Evolutionary conservation across 2,329 filamentous ascomycete genomes (phyloP), one percentile per base, ranked within the genome.

Genomic region (Cladosporium sp.): DNA sequence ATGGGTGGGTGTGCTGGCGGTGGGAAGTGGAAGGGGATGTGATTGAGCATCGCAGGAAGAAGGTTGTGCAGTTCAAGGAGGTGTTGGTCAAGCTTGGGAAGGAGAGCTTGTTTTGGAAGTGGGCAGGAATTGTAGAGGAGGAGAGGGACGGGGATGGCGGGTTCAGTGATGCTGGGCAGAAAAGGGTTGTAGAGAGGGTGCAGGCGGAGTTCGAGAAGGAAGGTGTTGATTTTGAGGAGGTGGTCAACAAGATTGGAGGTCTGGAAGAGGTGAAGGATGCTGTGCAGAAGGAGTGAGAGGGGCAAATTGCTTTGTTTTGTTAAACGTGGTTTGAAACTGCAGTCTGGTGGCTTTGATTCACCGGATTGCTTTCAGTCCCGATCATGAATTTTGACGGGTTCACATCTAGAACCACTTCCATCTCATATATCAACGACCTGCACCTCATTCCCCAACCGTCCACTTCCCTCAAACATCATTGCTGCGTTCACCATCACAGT

Each of bases 81-180:
- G 85, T 85, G 19, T 79, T 97, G 64, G 80, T 83, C 1, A 80
- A 80, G 2, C 79, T 94, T 73, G 91, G 88, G 42, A 96, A 96
- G 74, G 92, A 96, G 72, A 85, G 88, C 62, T 73, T 97, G 54
- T 97, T 97, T 76, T 96, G 89, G 76, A 84, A 88, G 56, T 96
- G 91, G 91, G 89, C 96, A 49, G 92, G 97, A 76, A 82, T 95
- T 68, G 86, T 97, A 50, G 91, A 97, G 74, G 95, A 85, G 67
- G 91, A 96, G 74, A 87, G 89, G 40, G 87, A 85, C 35, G 82
- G 83, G 64, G 89, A 91, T 0, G 90, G 87, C 17, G 90, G 89
- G 0, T 95, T 96, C 68, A 89, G 87, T 1, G 76, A 80, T 0
- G 88, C 91, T 69, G 82, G 85, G 67, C 91, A 96, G 73, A 78